These are phyloP conservation scores for Tritrichomonas musculus DNA, from an alignment of 208 protist genomes.

Conservation along the genomic window DNA sequence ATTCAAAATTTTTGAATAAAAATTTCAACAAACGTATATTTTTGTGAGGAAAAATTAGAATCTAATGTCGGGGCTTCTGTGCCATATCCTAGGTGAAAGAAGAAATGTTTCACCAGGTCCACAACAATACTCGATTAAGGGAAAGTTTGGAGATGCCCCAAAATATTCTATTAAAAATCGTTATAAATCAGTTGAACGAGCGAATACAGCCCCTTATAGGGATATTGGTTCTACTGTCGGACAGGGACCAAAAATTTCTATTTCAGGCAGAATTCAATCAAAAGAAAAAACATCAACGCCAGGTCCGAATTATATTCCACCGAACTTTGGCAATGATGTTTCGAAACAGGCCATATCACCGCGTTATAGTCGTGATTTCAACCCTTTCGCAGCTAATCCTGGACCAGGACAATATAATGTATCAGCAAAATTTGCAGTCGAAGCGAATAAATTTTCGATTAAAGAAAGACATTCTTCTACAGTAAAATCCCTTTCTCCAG, in stretches of 20 bases:
- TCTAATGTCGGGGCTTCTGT: too few relatives aligned
- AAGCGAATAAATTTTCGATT: not conserved
- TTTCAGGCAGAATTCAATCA: not conserved
- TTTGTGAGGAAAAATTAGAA: too few relatives aligned
- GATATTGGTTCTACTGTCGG: not conserved
- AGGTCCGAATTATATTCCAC: slow-evolving; percentile 23
- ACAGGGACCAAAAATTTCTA: not conserved
- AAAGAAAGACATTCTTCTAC: not conserved
- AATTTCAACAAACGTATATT: too few relatives aligned
- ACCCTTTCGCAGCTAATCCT: not conserved
- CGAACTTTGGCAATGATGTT: not conserved
- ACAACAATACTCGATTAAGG: too few relatives aligned
- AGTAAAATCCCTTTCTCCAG: not conserved
- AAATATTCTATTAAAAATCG: not conserved
- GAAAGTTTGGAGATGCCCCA: not conserved
- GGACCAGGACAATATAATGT: not conserved
- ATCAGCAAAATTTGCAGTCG: not conserved
- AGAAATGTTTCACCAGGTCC: too few relatives aligned
- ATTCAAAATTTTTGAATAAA: too few relatives aligned
- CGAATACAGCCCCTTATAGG: not conserved
- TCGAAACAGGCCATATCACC: not conserved
- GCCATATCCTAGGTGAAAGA: too few relatives aligned
- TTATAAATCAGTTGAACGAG: not conserved
- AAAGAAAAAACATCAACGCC: not conserved
- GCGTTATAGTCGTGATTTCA: not conserved